Conservation (phyloP, 2,329 filamentous ascomycete species). For the Phialocephala subalpina region DNA sequence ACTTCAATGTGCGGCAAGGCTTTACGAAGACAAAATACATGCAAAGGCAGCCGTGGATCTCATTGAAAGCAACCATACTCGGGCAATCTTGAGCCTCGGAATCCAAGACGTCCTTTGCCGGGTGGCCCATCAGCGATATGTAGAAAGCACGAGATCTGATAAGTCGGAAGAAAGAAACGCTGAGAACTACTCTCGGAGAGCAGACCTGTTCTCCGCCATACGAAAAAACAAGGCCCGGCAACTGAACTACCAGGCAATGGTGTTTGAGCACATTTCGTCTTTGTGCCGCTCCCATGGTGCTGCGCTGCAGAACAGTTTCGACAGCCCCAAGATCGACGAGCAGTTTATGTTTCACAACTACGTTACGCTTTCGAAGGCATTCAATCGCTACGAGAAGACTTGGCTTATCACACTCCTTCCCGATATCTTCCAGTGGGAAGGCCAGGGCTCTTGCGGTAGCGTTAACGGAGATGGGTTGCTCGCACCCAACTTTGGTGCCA, state of each 20-base stretch:
- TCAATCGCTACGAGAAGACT: slow-evolving; percentile 17
- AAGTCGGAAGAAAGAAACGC: slow-evolving; percentile 16
- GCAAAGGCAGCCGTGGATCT: slow-evolving; percentile 22
- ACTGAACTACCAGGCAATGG: slow-evolving; percentile 21
- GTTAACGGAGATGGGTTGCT: slow-evolving; percentile 7
- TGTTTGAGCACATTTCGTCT: slow-evolving; percentile 20
- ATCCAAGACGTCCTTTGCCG: slow-evolving; percentile 23
- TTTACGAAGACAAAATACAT: slow-evolving; percentile 23
- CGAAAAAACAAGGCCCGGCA: slow-evolving; percentile 22
- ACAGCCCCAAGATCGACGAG: slow-evolving; percentile 17
- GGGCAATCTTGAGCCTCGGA: slow-evolving; percentile 23
- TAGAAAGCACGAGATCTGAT: slow-evolving; percentile 22
- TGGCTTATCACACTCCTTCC: slow-evolving; percentile 23
- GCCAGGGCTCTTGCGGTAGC: background rate
- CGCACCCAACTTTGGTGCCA: slow-evolving; percentile 9
- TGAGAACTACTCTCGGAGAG: slow-evolving; percentile 16
- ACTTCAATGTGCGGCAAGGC: slow-evolving; percentile 25
- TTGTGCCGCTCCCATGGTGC: slow-evolving; percentile 18
- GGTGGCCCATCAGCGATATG: slow-evolving; percentile 19
- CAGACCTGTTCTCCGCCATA: slow-evolving; percentile 21
- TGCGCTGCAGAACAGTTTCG: slow-evolving; percentile 24
- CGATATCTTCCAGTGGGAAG: slow-evolving; percentile 21
- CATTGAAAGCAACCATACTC: slow-evolving; percentile 22
- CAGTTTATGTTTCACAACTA: slow-evolving; percentile 24
- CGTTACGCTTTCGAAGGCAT: slow-evolving; percentile 19